Evolutionary conservation across 257 asterid genomes (phyloP), one percentile per base, ranked within the genome.

Genomic region (Coffea eugenioides): DNA sequence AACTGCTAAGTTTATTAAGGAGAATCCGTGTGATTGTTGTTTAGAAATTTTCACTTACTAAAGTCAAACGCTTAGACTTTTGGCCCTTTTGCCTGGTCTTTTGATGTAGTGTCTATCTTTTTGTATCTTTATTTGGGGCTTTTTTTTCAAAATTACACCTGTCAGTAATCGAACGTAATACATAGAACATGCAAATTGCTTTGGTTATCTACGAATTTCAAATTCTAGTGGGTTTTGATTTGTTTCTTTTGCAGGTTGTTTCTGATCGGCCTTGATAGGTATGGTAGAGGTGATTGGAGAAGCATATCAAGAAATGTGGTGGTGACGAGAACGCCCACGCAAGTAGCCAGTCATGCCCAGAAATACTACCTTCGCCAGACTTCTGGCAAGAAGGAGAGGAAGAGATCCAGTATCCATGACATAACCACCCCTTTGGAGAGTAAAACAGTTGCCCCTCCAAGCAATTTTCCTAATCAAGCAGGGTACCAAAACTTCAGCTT

Each of bases 321-420:
- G 46, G 97, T 94, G 15, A 88, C 98, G 0, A 89, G 97, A 84
- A 94, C 98, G 6, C 97, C 98, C 12, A 94, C 98, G 3, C 98
- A 94, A 79, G 98, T 94, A 56, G 98, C 98, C 15, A 94, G 98
- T 73, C 98, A 94, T 73, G 98, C 98, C 11, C 98, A 94, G 79
- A 94, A 94, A 39, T 94, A 91, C 49, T 94, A 85, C 84, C 97
- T 92, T 52, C 97, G 98, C 16, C 98, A 91, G 56, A 86, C 77
- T 25, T 83, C 97, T 0, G 94, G 45, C 20, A 94, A 92, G 86
- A 94, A 88, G 70, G 97, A 94, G 86, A 84, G 98, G 27, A 94
- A 94, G 80, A 84, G 98, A 52, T 90, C 97, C 0, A 94, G 98
- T 86, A 94, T 94, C 68, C 98, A 94, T 59, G 98, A 94, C 78